A percentile compares a stretch with the other conserved stretches of the same genome.
Evolutionary conservation across 495 filamentous ascomycete genomes (phyloP).

Genomic region (Aspergillus nanangensis): DNA sequence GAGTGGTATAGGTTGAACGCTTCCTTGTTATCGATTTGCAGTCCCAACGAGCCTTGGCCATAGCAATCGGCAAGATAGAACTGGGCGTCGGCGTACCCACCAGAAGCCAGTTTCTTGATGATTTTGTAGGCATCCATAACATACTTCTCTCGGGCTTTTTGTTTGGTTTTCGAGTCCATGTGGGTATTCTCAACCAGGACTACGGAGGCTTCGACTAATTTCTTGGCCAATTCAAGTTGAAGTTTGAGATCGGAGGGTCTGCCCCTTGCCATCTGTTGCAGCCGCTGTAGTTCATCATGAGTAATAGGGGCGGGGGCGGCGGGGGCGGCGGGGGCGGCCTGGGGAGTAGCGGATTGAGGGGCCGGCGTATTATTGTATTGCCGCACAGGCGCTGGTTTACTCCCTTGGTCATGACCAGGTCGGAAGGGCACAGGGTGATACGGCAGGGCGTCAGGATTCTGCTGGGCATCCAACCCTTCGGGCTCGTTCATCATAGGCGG

Average conservation of each 20-base stretch:
- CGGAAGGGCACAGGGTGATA: slow-evolving; percentile 78
- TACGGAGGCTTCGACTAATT: slow-evolving; percentile 77
- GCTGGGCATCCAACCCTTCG: slow-evolving; percentile 23
- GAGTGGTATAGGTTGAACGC: slow-evolving; percentile 92
- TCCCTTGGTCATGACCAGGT: slow-evolving; percentile 59
- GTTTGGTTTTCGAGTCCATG: slow-evolving; percentile 69
- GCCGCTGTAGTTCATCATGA: slow-evolving; percentile 65
- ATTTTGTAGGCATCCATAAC: slow-evolving; percentile 82
- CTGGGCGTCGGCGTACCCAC: slow-evolving; percentile 74
- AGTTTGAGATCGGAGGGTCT: slow-evolving; percentile 68
- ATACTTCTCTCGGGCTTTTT: slow-evolving; percentile 78
- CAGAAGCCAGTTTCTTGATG: slow-evolving; percentile 74
- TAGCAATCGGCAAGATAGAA: slow-evolving; percentile 92
- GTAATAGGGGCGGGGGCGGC: slow-evolving; percentile 58
- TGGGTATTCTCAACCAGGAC: slow-evolving; percentile 65
- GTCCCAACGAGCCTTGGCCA: slow-evolving; percentile 65
- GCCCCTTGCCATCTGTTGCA: slow-evolving; percentile 60
- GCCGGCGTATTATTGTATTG: slow-evolving; percentile 49
- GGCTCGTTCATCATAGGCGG: slow-evolving; percentile 11
- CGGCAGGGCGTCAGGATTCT: slow-evolving; percentile 60
- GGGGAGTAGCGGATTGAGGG: slow-evolving; percentile 24
- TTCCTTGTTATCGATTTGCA: slow-evolving; percentile 78
- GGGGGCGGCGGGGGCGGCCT: slow-evolving; percentile 28
- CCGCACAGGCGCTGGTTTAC: slow-evolving; percentile 67
- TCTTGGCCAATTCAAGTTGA: slow-evolving; percentile 74